Evolutionary conservation across 148 eudicot genomes (phyloP), one percentile per base, ranked within the genome.

Genomic region (Rhododendron griersonianum): DNA sequence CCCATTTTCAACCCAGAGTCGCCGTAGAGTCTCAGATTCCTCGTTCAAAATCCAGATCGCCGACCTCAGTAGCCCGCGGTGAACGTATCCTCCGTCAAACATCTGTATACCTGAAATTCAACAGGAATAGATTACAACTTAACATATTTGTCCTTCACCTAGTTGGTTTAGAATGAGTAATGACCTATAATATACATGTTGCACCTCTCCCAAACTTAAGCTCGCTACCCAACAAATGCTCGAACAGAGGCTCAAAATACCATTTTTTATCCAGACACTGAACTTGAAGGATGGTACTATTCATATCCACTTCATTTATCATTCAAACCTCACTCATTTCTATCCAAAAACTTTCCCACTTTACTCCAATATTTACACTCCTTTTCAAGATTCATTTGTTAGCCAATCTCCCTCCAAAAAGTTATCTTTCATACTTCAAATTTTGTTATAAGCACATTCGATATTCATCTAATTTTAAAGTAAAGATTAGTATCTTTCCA

Each of bases 31-130:
- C 61, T 93, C 98, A 4, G 92, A 89, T 55, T 96, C 99, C 30
- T 90, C 85, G 71, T 90, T 92, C 82, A 96, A 78, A 86, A 96
- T 45, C 98, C 98, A 96, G 19, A 90, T 86, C 1, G 99, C 99
- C 0, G 99, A 93, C 48, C 92, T 95, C 88, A 95, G 50, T 35
- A 96, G 80, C 83, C 99, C 99, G 30, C 94, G 92, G 83, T 96
- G 99, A 3, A 96, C 99, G 19, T 91, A 96, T 44, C 99, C 99
- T 1, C 99, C 98, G 80, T 96, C 99, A 78, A 94, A 96, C 95
- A 92, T 93, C 89, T 95, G 98, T 14, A 30, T 33, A 71, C 76
- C 76, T 71, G 19, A 71, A 71, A 30, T 71, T 71, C 76, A 39
- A 71, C 76, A 67, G 41, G 19, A 71, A 33, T 14, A 28, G 2